Base-by-base conservation (phyloP, 371 early-diverging fungal genomes). In the Apophysomyces ossiformis region DNA sequence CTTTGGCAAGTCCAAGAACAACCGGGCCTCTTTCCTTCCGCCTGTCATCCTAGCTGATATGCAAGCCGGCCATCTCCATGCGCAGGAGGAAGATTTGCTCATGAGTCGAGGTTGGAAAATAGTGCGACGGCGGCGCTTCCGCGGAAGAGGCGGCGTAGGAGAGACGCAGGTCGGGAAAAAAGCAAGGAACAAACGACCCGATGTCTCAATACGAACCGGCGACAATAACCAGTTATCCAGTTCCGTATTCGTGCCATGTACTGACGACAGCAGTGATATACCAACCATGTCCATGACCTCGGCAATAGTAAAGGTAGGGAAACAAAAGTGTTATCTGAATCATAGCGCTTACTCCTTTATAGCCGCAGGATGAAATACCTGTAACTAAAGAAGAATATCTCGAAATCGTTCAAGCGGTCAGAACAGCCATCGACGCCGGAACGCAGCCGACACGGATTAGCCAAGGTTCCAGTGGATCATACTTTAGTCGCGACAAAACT, bases 391-490 rank as follows among this genome's bases (percentile, higher is more conserved):
- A 79, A 8, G 76, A 68, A 44, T 94, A 88, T 69, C 69, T 81
- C 7, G 78, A 61, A 9, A 86, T 93, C 43, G 80, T 95, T 4
- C 76, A 91, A 21, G 81, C 91, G 36, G 93, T 94, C 11, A 85
- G 85, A 21, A 69, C 72, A 16, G 95, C 95, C 13, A 95, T 95
- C 56, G 72, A 79, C 5, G 60, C 45, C 16, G 90, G 88, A 36
- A 86, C 91, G 38, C 88, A 89, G 39, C 95, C 96, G 0, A 75
- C 84, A 3, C 77, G 89, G 38, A 90, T 90, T 57, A 82, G 80
- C 6, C 89, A 89, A 67, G 97, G 97, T 6, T 94, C 95, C 0
- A 92, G 93, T 12, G 97, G 97, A 8, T 92, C 92, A 6, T 95
- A 96, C 67, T 96, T 96, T 72, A 93, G 93, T 73, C 79, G 87